These are phyloP conservation scores for Cyclostephanos tholiformis DNA, from an alignment of 108 stramenopile species.

Conservation along the genomic window DNA sequence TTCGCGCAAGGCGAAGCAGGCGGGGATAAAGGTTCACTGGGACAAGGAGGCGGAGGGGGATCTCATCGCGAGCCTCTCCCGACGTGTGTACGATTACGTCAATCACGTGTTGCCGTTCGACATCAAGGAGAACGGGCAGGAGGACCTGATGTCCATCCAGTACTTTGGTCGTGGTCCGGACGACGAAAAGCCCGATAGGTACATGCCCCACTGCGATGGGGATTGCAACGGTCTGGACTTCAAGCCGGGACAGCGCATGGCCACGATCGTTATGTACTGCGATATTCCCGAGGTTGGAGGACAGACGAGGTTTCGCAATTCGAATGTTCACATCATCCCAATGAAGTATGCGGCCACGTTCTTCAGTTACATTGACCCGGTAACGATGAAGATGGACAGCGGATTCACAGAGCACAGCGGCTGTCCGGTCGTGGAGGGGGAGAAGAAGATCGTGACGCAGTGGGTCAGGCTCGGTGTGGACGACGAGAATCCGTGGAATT, in stretches of 20 bases:
- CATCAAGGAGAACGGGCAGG: slow-evolving; percentile 79
- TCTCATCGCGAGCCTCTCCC: slow-evolving; percentile 64
- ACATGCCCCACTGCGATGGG: slow-evolving; percentile 94
- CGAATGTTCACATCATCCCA: slow-evolving; percentile 83
- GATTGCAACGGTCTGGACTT: slow-evolving; percentile 72
- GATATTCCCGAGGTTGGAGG: slow-evolving; percentile 81
- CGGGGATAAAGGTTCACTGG: slow-evolving; percentile 74
- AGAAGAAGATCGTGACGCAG: slow-evolving; percentile 96
- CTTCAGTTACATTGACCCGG: slow-evolving; percentile 88
- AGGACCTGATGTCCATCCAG: slow-evolving; percentile 85
- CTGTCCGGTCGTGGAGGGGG: slow-evolving; percentile 91
- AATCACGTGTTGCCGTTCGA: slow-evolving; percentile 73
- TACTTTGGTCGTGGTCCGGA: slow-evolving; percentile 82
- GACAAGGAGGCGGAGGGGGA: slow-evolving; percentile 58
- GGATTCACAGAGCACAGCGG: slow-evolving; percentile 89
- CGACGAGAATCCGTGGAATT: slow-evolving; percentile 83
- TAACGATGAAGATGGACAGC: slow-evolving; percentile 69
- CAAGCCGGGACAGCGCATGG: slow-evolving; percentile 83
- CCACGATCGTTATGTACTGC: slow-evolving; percentile 96
- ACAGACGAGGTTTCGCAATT: slow-evolving; percentile 90
- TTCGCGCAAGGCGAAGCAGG: slow-evolving; percentile 81
- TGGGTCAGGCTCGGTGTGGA: slow-evolving; percentile 95
- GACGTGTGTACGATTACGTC: slow-evolving; percentile 78
- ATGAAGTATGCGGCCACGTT: slow-evolving; percentile 77
- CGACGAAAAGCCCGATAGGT: slow-evolving; percentile 82